Percentiles rank a stretch among this genome's conserved stretches.
phyloP scores from a whole-genome alignment of 306 rosid species.

The Castanea sativa region DNA sequence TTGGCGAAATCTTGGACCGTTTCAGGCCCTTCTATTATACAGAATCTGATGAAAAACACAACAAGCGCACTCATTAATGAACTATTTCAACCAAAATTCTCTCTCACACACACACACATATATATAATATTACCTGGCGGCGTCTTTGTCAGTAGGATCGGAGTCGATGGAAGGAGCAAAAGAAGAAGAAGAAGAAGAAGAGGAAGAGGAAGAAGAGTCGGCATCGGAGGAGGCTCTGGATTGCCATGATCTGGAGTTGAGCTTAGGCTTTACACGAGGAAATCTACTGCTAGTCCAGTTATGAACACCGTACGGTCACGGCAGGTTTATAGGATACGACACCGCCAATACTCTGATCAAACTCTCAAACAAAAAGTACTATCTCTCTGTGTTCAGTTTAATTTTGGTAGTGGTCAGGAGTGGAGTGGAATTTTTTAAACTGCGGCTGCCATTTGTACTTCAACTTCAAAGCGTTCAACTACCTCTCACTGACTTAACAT shows the following conservation, averaged over 20 bases:
- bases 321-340: conserved; percentile 29
- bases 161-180: conserved; percentile 60
- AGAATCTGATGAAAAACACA: conserved; percentile 48
- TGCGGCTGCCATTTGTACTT: no score
- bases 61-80: neutral
- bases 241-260: conserved; percentile 35
- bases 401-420: no score
- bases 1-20: conserved; percentile 64
- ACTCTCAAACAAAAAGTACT: neutral
- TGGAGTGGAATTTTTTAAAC: no score
- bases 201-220: conserved; percentile 27
- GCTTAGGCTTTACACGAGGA: conserved; percentile 6
- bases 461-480: no score
- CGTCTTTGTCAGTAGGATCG: conserved; percentile 48
- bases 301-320: neutral
- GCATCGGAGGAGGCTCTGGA: conserved; percentile 50
- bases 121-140: conserved; percentile 45
- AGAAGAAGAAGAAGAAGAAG: conserved; percentile 22
- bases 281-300: neutral
- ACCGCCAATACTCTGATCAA: conserved; percentile 41
- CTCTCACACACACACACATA: no score
- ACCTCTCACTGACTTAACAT: no score
- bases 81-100: neutral
- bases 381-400: no score
- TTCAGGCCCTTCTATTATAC: conserved; percentile 95